Base-by-base conservation (phyloP, 805 yeast genomes). In the Yamadazyma philogaea region DNA sequence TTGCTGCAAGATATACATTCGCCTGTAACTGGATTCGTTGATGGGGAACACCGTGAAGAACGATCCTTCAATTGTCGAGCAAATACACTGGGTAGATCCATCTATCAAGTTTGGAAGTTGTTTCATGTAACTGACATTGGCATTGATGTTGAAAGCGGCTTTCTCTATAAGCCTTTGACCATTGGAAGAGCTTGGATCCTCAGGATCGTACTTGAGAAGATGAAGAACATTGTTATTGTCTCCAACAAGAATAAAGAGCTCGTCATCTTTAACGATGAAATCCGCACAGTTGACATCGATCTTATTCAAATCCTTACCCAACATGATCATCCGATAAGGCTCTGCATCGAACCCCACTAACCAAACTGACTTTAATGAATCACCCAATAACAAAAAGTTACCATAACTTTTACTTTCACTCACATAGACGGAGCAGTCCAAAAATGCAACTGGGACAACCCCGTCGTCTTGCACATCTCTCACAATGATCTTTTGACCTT, bases 271-370 rank as follows among this genome's bases (percentile, higher is more conserved):
- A 12, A 81, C 78, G 19, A 87, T 61, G 56, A 90, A 88, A 46
- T 90, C 96, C n/a, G 85, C 79, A 45, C 83, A 73, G 34, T 75
- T 70, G 0, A 85, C 83, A 53, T 81, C 84, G 34, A 84, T 67
- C 15, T 74, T 62, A 19, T 77, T 72, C 16, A 77, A 70, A 58
- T 90, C 96, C 56, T 84, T 86, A 7, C 95, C 90, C 39, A 93
- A 61, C 44, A 76, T 61, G 14, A 88, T 70, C 82, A 91, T 81
- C 49, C 96, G 69, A 59, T 87, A 90, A 0, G 99, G 99, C 54
- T 91, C 96, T 2, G 95, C 91, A 60, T 89, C 96, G 64, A 89
- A 90, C 1, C 97, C 97, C 21, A 82, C 81, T 43, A 93, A 70
- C 70, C 89, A 81, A 3, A 87, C 71, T 51, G 89, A 79, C 52